Conservation (phyloP, 805 yeast species). For the Ogataea minuta region DNA sequence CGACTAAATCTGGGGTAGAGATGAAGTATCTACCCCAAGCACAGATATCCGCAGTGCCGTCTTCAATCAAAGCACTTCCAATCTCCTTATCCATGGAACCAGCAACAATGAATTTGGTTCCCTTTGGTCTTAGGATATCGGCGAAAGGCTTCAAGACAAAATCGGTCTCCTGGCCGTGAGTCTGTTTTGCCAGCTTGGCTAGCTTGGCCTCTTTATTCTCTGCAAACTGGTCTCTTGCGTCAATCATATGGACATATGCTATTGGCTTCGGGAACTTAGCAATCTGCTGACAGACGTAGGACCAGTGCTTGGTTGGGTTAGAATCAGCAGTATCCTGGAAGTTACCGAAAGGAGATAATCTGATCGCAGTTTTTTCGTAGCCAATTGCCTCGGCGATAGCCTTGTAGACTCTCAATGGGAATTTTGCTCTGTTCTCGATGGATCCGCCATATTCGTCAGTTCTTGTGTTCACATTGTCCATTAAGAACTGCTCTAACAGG, state of each 20-base stretch:
- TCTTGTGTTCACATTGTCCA: constrained; percentile 36
- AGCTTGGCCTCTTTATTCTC: constrained; percentile 10
- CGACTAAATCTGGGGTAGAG: constrained; percentile 44
- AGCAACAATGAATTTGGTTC: constrained; percentile 22
- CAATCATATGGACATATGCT: constrained; percentile 38
- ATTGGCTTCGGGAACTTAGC: constrained; percentile 34
- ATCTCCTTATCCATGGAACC: constrained; percentile 24
- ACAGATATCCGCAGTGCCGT: constrained; percentile 34
- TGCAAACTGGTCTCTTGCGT: constrained; percentile 71
- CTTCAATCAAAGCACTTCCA: constrained; percentile 17
- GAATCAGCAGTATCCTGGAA: constrained; percentile 39
- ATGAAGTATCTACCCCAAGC: constrained; percentile 40
- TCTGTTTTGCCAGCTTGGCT: constrained; percentile 13
- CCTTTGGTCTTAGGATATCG: constrained; percentile 46
- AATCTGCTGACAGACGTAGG: constrained; percentile 38
- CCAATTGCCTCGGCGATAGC: constrained; percentile 52
- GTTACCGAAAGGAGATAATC: constrained; percentile 48
- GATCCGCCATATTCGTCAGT: constrained; percentile 45
- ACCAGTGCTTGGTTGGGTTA: constrained; percentile 36
- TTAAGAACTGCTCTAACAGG: constrained; percentile 40
- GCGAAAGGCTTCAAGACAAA: constrained; percentile 35
- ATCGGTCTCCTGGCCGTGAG: constrained; percentile 1
- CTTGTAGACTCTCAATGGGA: constrained; percentile 48
- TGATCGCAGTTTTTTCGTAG: constrained; percentile 43
- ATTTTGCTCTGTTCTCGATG: constrained; percentile 41